Conservation (phyloP, 2,329 filamentous ascomycete species). For the Hypoxylon sp. region DNA sequence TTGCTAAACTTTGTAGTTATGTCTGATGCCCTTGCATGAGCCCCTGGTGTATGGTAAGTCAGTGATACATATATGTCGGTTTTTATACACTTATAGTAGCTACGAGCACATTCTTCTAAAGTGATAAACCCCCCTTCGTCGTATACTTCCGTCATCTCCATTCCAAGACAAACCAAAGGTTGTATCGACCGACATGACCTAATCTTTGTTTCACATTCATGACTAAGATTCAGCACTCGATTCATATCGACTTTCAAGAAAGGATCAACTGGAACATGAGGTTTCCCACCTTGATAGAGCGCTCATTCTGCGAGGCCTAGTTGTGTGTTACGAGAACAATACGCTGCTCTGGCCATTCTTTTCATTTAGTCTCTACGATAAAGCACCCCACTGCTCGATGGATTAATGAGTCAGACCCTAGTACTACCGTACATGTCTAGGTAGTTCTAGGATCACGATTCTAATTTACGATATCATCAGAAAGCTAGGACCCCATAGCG, state of each 20-base stretch:
- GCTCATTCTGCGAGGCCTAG: neutral
- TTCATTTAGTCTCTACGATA: neutral
- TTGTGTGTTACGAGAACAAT: neutral
- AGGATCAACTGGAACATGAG: neutral
- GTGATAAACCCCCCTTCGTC: too few relatives aligned
- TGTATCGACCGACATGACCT: neutral
- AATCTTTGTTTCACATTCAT: neutral
- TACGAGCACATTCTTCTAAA: too few relatives aligned
- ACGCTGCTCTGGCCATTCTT: neutral
- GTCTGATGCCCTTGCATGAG: constrained; percentile 15
- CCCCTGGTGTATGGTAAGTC: neutral
- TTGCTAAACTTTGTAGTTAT: neutral
- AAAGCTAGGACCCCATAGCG: neutral
- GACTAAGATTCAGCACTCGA: neutral
- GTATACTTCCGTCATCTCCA: neutral
- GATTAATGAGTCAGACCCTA: neutral
- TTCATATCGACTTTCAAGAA: neutral
- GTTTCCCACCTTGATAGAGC: neutral
- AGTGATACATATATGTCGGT: neutral
- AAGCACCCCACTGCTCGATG: neutral
- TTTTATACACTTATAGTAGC: neutral
- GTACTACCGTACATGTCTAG: too few relatives aligned
- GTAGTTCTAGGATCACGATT: neutral
- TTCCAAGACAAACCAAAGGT: neutral
- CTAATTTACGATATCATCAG: neutral